These are phyloP conservation scores for Didymella glomerata DNA, from an alignment of 2,329 filamentous ascomycete genomes.

Conservation along the genomic window DNA sequence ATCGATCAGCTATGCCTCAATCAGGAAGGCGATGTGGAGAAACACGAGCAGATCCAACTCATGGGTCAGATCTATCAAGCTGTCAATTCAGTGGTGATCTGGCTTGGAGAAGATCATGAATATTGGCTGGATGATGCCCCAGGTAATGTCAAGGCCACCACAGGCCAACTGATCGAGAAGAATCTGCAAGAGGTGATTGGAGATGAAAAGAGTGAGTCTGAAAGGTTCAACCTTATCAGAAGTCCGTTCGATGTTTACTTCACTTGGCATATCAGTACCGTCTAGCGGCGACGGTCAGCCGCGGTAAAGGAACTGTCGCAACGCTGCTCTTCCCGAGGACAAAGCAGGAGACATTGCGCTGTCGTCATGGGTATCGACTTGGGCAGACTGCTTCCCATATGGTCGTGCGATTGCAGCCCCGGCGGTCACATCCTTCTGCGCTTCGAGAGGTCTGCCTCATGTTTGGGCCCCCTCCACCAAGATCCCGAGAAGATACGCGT, in stretches of 20 bases:
- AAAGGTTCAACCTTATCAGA: no score
- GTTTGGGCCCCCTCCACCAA: not conserved
- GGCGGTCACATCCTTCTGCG: not conserved
- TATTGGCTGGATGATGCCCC: not conserved
- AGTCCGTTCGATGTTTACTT: no score
- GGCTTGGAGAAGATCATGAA: not conserved
- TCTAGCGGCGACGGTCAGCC: no score
- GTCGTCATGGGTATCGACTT: not conserved
- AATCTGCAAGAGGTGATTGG: no score
- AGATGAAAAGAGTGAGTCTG: no score
- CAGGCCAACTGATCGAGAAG: no score
- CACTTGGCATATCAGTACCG: no score
- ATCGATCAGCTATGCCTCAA: not conserved
- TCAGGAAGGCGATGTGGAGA: not conserved
- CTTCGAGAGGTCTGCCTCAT: not conserved
- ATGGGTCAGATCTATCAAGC: not conserved
- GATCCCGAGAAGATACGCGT: not conserved
- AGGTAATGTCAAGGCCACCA: no score
- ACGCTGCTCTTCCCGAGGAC: not conserved
- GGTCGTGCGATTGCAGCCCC: not conserved
- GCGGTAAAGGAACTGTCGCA: no score
- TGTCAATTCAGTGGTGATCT: not conserved
- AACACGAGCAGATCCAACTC: not conserved
- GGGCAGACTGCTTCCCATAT: not conserved
- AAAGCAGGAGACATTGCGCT: not conserved